A percentile compares a stretch with the other conserved stretches of the same genome.
These are phyloP conservation scores for Globisporangium lucens DNA, from an alignment of 352 stramenopile genomes.

Conservation along the genomic window DNA sequence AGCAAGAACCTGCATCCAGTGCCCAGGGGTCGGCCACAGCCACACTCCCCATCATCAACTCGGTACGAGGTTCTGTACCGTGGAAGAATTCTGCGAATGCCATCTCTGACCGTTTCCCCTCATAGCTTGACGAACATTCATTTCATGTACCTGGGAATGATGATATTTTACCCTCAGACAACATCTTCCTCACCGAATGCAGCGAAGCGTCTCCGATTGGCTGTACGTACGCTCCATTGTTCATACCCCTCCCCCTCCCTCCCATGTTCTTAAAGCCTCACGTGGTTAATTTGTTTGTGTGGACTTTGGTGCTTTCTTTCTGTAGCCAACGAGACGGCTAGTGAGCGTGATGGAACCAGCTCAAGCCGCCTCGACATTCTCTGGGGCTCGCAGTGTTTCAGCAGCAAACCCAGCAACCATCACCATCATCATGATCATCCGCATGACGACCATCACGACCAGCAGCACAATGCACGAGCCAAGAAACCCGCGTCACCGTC, in stretches of 20 bases:
- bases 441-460: neutral
- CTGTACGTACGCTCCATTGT: neutral
- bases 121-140: neutral
- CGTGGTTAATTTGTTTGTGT: neutral
- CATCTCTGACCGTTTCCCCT: too few species aligned
- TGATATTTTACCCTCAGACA: neutral
- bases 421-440: neutral
- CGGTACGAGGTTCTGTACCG: neutral
- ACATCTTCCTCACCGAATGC: neutral
- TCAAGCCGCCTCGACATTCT: neutral
- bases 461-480: neutral
- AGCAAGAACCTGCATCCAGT: conserved; percentile 6
- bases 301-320: neutral
- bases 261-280: too few species aligned
- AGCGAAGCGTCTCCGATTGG: neutral
- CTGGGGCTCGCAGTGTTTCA: neutral
- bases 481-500: neutral
- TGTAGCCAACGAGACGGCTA: neutral
- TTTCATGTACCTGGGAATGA: neutral
- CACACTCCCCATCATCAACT: conserved; percentile 1
- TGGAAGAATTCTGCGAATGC: too few species aligned
- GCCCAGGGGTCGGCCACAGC: neutral
- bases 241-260: neutral
- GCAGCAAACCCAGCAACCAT: neutral
- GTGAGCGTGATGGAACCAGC: neutral